phyloP scores from a whole-genome alignment of 495 filamentous ascomycete species.

The Ramalina peruviana region DNA sequence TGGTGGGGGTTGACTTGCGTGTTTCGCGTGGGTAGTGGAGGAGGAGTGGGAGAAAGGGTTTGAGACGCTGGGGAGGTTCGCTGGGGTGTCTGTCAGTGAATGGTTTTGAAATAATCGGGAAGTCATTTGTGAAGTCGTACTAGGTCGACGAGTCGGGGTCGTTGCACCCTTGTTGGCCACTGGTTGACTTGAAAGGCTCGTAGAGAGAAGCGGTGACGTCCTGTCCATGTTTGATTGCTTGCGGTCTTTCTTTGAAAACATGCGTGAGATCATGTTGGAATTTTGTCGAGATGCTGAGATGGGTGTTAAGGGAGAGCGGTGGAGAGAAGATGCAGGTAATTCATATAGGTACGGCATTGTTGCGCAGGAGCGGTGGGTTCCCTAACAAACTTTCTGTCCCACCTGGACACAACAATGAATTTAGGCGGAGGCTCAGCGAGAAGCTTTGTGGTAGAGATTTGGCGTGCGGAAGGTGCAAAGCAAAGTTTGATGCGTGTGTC shows the following conservation, averaged over 20 bases:
- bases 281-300: background rate
- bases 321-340: background rate
- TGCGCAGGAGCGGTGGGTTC: background rate
- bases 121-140: background rate
- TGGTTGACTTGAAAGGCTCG: slow-evolving; percentile 6
- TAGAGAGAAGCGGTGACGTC: slow-evolving; percentile 1
- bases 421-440: background rate
- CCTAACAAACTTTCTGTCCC: background rate
- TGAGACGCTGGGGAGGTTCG: background rate
- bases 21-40: background rate
- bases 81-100: background rate
- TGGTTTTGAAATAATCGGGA: background rate
- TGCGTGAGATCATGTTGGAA: slow-evolving; percentile 5
- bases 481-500: background rate
- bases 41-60: background rate
- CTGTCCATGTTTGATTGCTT: slow-evolving; percentile 2
- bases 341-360: slow-evolving; percentile 1
- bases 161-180: background rate
- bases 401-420: background rate
- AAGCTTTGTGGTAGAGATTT: background rate
- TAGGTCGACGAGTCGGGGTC: background rate
- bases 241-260: background rate
- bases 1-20: background rate
- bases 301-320: background rate
- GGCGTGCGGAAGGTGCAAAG: background rate